Evolutionary conservation across 2,329 filamentous ascomycete species (phyloP).

Genomic region (Graphiopsis chlorocephala): DNA sequence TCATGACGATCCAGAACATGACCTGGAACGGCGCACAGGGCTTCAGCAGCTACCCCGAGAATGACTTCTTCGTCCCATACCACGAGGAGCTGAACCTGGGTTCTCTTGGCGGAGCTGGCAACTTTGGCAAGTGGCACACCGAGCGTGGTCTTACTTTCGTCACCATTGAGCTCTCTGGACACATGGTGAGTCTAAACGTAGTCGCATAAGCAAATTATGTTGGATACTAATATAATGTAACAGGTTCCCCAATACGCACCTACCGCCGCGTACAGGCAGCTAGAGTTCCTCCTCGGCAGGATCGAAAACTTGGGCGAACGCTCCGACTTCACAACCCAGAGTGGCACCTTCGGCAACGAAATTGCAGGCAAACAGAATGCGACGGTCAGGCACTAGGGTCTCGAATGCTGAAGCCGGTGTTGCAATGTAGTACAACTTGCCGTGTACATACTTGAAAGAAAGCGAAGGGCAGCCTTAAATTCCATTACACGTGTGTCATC

Average conservation of each 20-base stretch:
- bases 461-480: background rate
- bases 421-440: background rate
- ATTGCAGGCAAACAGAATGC: background rate
- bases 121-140: conserved; percentile 67
- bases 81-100: conserved; percentile 48
- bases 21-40: conserved; percentile 71
- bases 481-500: background rate
- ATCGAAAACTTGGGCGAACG: conserved; percentile 54
- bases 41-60: conserved; percentile 59
- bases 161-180: conserved; percentile 61
- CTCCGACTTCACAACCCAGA: conserved; percentile 37
- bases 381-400: background rate
- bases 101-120: conserved; percentile 59
- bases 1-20: conserved; percentile 76
- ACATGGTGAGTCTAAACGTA: conserved; percentile 48
- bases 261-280: conserved; percentile 64
- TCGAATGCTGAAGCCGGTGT: background rate
- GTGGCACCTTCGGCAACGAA: conserved; percentile 24
- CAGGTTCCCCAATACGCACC: conserved; percentile 62
- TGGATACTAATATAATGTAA: background rate
- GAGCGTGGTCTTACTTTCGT: conserved; percentile 75
- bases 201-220: conserved; percentile 6
- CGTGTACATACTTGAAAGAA: background rate
- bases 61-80: conserved; percentile 68
- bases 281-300: conserved; percentile 73